Base-by-base conservation (phyloP, 192 early-diverging fungal species). In the Umbelopsis sp. region DNA sequence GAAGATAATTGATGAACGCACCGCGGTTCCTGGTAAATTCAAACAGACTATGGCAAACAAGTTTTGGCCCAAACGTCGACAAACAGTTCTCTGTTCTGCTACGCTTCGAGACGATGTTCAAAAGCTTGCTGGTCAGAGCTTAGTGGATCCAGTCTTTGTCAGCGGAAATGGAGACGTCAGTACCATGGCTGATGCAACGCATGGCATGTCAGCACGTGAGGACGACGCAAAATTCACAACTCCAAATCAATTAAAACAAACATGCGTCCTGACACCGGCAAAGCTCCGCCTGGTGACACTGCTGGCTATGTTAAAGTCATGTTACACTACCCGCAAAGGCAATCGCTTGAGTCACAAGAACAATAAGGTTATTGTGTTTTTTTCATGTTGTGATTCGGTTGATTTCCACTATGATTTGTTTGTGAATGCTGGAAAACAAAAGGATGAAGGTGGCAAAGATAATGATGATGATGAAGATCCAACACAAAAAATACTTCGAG, bases 331-430 rank as follows among this genome's bases (percentile, higher is more conserved):
- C 12, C 75, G 72, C 25, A 59, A 54, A 31, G 44, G 26, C 1
- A 26, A 41, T 68, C 34, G 34, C 22, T 44, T 54, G 16, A 62
- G 26, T 11, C 32, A 66, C 73, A 65, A 66, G 22, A 72, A 66
- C 34, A 74, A 73, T 43, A 96, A 96, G 78, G 80, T 93, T n/a
- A 91, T 99, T 44, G 90, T 99, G n/a, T 99, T 99, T 76, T 80
- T 97, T 70, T 92, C 95, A 29, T 93, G 91, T 50, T 93, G 93
- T 67, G 98, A 97, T 75, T 87, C 95, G 4, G 96, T 98, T 31
- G 96, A 99, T 84, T 99, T 96, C 81, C 92, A 96, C 79, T 91
- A 93, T 77, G 92, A 91, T 81, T 51, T 96, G 49, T 86, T 98
- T 52, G 85, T 86, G 0, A 89, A 94, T 71, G 84, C 85, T 9